These are phyloP conservation scores for Penicillium sp. DNA, from an alignment of 2,329 filamentous ascomycete genomes.

Conservation along the genomic window DNA sequence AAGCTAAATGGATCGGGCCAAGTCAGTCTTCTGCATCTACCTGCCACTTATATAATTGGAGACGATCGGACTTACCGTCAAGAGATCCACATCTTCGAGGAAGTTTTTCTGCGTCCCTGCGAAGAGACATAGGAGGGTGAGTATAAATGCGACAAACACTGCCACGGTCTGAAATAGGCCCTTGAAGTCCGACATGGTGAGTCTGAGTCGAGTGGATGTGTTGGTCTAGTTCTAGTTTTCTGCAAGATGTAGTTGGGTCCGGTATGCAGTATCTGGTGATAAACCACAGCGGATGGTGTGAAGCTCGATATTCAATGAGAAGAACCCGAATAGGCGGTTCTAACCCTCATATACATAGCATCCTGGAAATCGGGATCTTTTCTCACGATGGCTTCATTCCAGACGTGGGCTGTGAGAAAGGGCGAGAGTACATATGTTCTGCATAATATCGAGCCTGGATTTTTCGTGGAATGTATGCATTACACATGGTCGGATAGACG, in stretches of 20 bases:
- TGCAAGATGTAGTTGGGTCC: not conserved
- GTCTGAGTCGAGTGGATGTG: not conserved
- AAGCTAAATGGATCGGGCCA: constrained; percentile 37
- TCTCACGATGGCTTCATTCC: constrained; percentile 21
- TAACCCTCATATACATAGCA: constrained; percentile 15
- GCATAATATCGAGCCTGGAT: not conserved
- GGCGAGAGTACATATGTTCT: not conserved
- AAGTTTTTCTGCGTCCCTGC: constrained; percentile 58
- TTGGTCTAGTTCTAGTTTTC: not conserved
- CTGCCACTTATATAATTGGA: not conserved
- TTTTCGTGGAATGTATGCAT: not conserved
- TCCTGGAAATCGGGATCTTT: not conserved
- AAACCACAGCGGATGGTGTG: not conserved
- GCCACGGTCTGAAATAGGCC: constrained; percentile 51
- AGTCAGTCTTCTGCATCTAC: constrained; percentile 28
- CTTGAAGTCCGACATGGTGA: constrained; percentile 18
- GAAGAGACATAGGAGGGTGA: constrained; percentile 61
- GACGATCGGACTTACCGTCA: constrained; percentile 49
- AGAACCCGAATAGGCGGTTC: constrained; percentile 2
- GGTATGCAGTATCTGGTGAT: not conserved
- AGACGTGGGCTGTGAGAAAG: constrained; percentile 17
- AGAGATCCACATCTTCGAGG: constrained; percentile 57
- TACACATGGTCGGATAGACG: not conserved
- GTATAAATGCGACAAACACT: constrained; percentile 56
- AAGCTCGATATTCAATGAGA: not conserved